Evolutionary conservation across 208 protist species (phyloP).

Genomic region (Acanthamoeba sp.): DNA sequence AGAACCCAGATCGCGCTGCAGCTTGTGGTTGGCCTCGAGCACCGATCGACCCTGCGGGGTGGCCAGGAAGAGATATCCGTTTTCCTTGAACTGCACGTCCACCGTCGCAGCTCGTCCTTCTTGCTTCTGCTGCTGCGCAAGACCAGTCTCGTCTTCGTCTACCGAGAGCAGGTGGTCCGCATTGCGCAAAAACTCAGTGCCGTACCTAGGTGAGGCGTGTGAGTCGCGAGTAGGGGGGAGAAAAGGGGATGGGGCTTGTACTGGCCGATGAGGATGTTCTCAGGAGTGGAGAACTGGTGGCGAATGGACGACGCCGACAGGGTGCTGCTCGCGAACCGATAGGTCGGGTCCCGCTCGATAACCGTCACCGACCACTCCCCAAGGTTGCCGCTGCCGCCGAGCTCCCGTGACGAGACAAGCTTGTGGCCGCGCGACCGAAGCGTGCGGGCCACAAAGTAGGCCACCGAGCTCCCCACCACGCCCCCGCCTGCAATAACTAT

Average conservation of each 20-base stretch:
- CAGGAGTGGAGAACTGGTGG: constrained; percentile 63
- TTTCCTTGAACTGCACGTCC: constrained; percentile 59
- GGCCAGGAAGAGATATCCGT: constrained; percentile 64
- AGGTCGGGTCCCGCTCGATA: constrained; percentile 23
- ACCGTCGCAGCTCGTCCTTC: background rate
- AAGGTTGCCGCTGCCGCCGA: background rate
- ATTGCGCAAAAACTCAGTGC: constrained; percentile 31
- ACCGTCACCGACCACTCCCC: background rate
- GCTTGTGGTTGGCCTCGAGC: constrained; percentile 57
- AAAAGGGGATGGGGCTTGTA: background rate
- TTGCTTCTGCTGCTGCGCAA: too few relatives aligned
- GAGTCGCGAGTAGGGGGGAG: background rate
- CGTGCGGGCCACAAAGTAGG: constrained; percentile 23
- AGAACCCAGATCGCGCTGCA: constrained; percentile 24
- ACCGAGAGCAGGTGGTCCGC: background rate
- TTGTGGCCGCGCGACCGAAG: background rate
- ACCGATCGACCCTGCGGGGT: background rate
- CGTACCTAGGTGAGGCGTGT: too few relatives aligned
- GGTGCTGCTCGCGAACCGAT: constrained; percentile 21
- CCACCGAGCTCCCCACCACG: constrained; percentile 44
- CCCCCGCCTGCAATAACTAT: constrained; percentile 31
- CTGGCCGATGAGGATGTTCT: constrained; percentile 63
- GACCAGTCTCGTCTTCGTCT: too few relatives aligned
- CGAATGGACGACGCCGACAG: constrained; percentile 63
- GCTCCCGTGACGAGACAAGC: background rate